These are phyloP conservation scores for Alnus rubra DNA, from an alignment of 306 rosid species.

Conservation along the genomic window DNA sequence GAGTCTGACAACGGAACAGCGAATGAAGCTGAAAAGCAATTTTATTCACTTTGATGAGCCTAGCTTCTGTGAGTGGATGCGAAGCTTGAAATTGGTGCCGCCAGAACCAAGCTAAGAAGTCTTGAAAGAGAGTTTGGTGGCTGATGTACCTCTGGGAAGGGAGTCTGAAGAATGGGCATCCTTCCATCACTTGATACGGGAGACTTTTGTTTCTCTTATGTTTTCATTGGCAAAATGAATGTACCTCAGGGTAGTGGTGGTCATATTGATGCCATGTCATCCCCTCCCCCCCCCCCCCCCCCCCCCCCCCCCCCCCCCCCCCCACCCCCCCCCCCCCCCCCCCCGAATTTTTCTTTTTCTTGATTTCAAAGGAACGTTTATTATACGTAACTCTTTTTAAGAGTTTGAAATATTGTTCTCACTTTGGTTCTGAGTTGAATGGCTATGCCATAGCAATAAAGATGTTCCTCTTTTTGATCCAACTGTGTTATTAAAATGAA, in stretches of 20 bases:
- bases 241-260: slow-evolving; percentile 35
- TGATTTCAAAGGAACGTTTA: not conserved
- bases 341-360: not conserved
- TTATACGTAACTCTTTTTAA: not conserved
- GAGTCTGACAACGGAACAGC: slow-evolving; percentile 64
- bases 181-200: slow-evolving; percentile 14
- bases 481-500: not conserved
- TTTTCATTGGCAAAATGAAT: slow-evolving; percentile 32
- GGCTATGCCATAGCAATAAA: not conserved
- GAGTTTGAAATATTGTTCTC: not conserved
- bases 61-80: slow-evolving; percentile 92
- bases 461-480: not conserved
- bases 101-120: slow-evolving; percentile 73
- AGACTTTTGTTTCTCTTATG: slow-evolving; percentile 10
- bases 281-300: too few relatives aligned
- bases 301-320: too few relatives aligned
- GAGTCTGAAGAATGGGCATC: slow-evolving; percentile 24
- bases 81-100: slow-evolving; percentile 75
- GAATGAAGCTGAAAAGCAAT: slow-evolving; percentile 89
- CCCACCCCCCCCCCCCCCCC: too few relatives aligned
- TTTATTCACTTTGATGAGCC: slow-evolving; percentile 94
- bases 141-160: slow-evolving; percentile 21
- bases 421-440: not conserved
- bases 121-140: slow-evolving; percentile 18
- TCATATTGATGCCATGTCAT: slow-evolving; percentile 9